Base-by-base conservation (phyloP, 768 basidiomycete species). In the Chalciporus pseudorubinellus region DNA sequence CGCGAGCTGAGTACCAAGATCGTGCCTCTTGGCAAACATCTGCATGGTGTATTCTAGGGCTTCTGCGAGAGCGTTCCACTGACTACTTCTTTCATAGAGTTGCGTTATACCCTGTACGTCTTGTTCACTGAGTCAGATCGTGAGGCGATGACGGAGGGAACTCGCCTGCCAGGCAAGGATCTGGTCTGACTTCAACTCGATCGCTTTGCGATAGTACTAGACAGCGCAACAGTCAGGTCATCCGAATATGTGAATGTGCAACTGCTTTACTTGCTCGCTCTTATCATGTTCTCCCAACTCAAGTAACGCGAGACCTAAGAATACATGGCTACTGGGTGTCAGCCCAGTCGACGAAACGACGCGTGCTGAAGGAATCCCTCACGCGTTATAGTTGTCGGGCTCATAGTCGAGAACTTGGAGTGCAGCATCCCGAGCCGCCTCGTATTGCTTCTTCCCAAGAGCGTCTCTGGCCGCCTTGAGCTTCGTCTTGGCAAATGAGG, bases 361-460 rank as follows among this genome's bases (percentile, higher is more conserved):
- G n/a, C n/a, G 34, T 6, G n/a, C n/a, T 22, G 39, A 29, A 45
- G 19, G 55, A 20, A 31, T 29, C 19, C 4, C 87, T 62, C 66
- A 95, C 92, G 90, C 94, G 62, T 88, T 84, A 64, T 95, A 95
- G 62, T 92, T 93, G 39, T 82, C 79, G 1, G 85, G 78, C 50
- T 97, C 94, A 56, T 82, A 84, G 33, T 85, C 83, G 16, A 92
- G 71, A 9, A 85, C 83, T 55, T 83, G 78, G 39, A 73, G 65
- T 8, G 86, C 82, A n/a, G 83, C 79, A 56, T 85, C 79, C 53
- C 78, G 81, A 11, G 91, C 93, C 18, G 70, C 70, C 4, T 72
- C 65, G 59, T 81, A 93, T 54, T 95, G 84, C 64, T 92, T 92
- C 65, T 85, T 87, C 12, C 72, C 74, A 19, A 95, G 71, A 4